Evolutionary conservation across 2,329 filamentous ascomycete genomes (phyloP), one percentile per base, ranked within the genome.

Genomic region (Bipolaris oryzae): DNA sequence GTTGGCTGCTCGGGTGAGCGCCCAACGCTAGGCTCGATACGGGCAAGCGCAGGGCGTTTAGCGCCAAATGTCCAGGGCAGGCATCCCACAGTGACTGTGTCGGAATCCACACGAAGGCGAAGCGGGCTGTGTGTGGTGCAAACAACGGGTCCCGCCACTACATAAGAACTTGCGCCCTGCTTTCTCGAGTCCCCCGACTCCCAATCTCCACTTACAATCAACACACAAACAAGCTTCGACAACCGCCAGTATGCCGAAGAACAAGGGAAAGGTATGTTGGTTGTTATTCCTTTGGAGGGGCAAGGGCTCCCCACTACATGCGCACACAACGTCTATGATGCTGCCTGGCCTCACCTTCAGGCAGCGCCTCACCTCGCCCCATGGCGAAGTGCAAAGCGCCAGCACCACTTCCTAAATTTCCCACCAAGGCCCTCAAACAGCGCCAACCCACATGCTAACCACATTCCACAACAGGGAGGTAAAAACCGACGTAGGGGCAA

Each of bases 401-500:
- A 15, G 1, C 1, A 4, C 3, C 20, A 3, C 16, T 18, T 9
- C 3, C 23, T 46, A 10, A 10, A 25, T 18, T 1, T 13, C 15
- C 15, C n/a, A 16, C 15, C 43, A 34, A 23, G 10, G n/a, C 1
- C 13, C 18, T 15, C 16, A n/a, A n/a, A 35, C 20, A 21, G 28
- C 35, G 7, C 5, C 25, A 34, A 41, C 49, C 28, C 38, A 43
- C n/a, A 15, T 45, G 38, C 67, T 74, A 54, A 70, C 61, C 43
- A 20, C n/a, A 4, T 7, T 5, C 15, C 10, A 3, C 15, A 39
- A 37, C 53, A 95, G 92, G 94, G 94, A 80, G 94, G 94, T 83
- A 98, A 98, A 87, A 98, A 98, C 83, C 85, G 94, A 81, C 90
- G 94, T 87, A 88, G 95, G 83, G 94, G 94, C 82, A 98, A 97